These are phyloP conservation scores for Verticillium dahliae DNA, from an alignment of 2,329 filamentous ascomycete species.

Conservation along the genomic window DNA sequence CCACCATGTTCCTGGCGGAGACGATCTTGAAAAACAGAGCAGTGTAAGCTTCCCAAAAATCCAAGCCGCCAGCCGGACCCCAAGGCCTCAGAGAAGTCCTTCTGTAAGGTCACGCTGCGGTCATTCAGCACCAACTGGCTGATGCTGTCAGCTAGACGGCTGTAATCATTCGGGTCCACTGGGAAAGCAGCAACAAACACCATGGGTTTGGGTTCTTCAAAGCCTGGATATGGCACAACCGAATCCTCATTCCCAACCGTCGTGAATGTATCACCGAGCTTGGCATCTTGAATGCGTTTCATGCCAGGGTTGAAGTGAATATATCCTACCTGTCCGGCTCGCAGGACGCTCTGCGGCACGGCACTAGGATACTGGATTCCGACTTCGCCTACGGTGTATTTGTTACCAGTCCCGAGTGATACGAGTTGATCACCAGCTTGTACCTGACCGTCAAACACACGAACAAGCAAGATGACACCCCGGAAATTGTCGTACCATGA, in stretches of 20 bases:
- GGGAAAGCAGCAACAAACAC: constrained; percentile 97
- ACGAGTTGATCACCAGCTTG: constrained; percentile 77
- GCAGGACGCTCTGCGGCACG: constrained; percentile 70
- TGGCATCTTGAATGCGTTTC: constrained; percentile 93
- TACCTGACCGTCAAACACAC: constrained; percentile 84
- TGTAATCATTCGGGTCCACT: constrained; percentile 82
- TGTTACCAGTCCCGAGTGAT: constrained; percentile 80
- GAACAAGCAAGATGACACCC: constrained; percentile 84
- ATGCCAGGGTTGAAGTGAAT: constrained; percentile 97
- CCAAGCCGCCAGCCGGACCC: constrained; percentile 92
- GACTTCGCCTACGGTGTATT: constrained; percentile 92
- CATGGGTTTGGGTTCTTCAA: constrained; percentile 97
- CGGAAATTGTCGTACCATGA: constrained; percentile 98
- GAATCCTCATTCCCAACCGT: constrained; percentile 67
- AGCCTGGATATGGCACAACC: constrained; percentile 80
- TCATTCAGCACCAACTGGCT: constrained; percentile 91
- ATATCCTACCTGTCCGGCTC: constrained; percentile 93
- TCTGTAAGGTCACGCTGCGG: constrained; percentile 85
- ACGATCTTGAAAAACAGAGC: constrained; percentile 97
- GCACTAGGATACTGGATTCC: constrained; percentile 93
- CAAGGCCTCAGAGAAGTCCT: constrained; percentile 89
- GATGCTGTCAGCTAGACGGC: constrained; percentile 86
- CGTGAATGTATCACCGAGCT: constrained; percentile 93
- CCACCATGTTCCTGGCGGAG: constrained; percentile 89
- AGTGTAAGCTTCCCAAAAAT: constrained; percentile 93